Conservation (phyloP, 192 early-diverging fungal genomes). For the Coemansia sp. region DNA sequence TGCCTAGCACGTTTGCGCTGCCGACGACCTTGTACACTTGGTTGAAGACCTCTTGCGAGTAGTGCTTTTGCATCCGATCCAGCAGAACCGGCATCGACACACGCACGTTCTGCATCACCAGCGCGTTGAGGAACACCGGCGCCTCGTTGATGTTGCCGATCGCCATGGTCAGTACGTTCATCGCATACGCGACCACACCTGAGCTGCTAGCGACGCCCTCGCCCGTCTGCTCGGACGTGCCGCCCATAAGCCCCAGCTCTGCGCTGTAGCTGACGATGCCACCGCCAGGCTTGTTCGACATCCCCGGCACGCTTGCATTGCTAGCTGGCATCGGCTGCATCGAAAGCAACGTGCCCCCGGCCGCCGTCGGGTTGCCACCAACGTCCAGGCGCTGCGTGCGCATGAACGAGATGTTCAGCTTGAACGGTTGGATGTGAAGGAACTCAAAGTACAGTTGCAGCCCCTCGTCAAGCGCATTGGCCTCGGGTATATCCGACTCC, state of each 20-base stretch:
- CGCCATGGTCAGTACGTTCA: constrained; percentile 93
- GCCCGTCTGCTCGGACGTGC: constrained; percentile 24
- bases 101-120: constrained; percentile 85
- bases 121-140: constrained; percentile 83
- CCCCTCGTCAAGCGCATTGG: constrained; percentile 64
- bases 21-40: constrained; percentile 86
- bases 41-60: constrained; percentile 85
- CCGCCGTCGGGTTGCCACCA: constrained; percentile 25
- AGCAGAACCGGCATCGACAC: constrained; percentile 72
- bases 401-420: constrained; percentile 95
- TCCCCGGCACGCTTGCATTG: constrained; percentile 5
- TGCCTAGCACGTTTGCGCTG: constrained; percentile 95
- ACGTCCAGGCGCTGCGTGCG: constrained; percentile 59
- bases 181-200: constrained; percentile 58
- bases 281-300: neutral
- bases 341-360: no score
- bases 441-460: constrained; percentile 90
- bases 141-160: constrained; percentile 97
- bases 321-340: no score
- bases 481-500: constrained; percentile 66
- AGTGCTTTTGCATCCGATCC: constrained; percentile 81
- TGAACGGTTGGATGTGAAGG: constrained; percentile 90
- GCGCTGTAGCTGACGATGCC: constrained; percentile 22
- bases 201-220: constrained; percentile 41
- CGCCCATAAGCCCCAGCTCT: constrained; percentile 10